A percentile compares a stretch with the other conserved stretches of the same genome.
phyloP scores from a whole-genome alignment of 306 rosid genomes.

The Quercus dentata region DNA sequence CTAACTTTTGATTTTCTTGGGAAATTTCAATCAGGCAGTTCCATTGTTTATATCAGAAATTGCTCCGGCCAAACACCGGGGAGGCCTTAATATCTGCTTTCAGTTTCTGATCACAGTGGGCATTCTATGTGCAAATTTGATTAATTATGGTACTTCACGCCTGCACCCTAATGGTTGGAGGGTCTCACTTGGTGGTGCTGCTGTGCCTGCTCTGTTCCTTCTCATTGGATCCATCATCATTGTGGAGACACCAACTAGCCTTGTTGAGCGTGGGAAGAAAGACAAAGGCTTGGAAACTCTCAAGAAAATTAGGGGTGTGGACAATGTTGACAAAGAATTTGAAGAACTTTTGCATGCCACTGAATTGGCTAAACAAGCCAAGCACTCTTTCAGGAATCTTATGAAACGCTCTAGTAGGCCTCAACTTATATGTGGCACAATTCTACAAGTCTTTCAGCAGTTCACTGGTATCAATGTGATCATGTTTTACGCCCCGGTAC shows the following conservation, averaged over 20 bases:
- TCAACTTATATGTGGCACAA: neutral
- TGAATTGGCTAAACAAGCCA: neutral
- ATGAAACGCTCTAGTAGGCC: conserved; percentile 13
- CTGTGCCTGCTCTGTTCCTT: conserved; percentile 20
- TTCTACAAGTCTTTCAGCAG: conserved; percentile 33
- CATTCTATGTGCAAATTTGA: conserved; percentile 21
- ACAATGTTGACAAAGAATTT: conserved; percentile 23
- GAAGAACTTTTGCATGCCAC: conserved; percentile 6
- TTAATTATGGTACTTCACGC: conserved; percentile 16
- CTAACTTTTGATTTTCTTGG: neutral
- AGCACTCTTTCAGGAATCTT: conserved; percentile 17
- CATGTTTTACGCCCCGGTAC: conserved; percentile 37
- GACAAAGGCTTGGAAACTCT: conserved; percentile 11
- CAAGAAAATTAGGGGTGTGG: conserved; percentile 16
- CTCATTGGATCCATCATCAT: conserved; percentile 10
- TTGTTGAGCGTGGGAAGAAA: conserved; percentile 20
- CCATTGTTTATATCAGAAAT: conserved; percentile 40
- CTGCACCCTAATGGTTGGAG: conserved; percentile 27
- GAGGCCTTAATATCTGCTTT: conserved; percentile 27
- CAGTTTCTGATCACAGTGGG: conserved; percentile 32
- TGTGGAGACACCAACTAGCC: conserved; percentile 31
- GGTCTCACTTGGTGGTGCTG: conserved; percentile 22
- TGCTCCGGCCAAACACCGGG: conserved; percentile 35
- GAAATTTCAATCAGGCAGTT: conserved; percentile 15
- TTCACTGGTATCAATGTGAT: conserved; percentile 39